Evolutionary conservation across 164 flowering plant species (phyloP), one percentile per base, ranked within the genome.

Genomic region (Dillenia suffruticosa): DNA sequence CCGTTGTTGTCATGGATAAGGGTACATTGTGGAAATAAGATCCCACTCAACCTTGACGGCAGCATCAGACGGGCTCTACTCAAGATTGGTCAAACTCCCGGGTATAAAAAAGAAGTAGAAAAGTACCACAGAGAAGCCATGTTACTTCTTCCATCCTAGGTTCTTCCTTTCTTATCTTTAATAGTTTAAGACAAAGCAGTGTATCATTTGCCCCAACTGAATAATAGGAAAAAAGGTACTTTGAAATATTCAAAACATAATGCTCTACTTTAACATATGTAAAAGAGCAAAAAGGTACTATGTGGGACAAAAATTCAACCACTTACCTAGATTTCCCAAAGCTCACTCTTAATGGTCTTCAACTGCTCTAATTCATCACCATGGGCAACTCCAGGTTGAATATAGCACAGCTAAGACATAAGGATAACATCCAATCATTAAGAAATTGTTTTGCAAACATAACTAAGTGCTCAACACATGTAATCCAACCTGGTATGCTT

Each of bases 401-500:
- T 66, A 62, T 82, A 86, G 54, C 94, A 89, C 58, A 88, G 62
- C 95, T 89, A 83, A 24, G 77, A 72, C 26, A 65, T 12, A 67
- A 49, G 49, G 47, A 51, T 26, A 14, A 62, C 12, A 19, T 43
- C 32, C 43, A 51, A 9, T 22, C 13, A 46, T 49, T 5, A 71
- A 53, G 54, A 12, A 49, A 48, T 9, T 17, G 10, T 32, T 16
- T 13, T 32, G 40, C 40, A 52, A 47, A 44, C 10, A 45, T 47
- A 11, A 0, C 17, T 3, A 40, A 40, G 13, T 17, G 14, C 12
- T 46, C 44, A 44, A 24, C 24, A 65, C 51, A 54, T 45, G 66
- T 11, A 46, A 49, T 62, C 44, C 22, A 49, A 90, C 98, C 98
- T 93, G 98, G 70, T 90, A 93, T 40, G 82, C 90, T 45, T 84